Evolutionary conservation across 2,329 filamentous ascomycete species (phyloP).

Genomic region (Talaromyces verruculosus): DNA sequence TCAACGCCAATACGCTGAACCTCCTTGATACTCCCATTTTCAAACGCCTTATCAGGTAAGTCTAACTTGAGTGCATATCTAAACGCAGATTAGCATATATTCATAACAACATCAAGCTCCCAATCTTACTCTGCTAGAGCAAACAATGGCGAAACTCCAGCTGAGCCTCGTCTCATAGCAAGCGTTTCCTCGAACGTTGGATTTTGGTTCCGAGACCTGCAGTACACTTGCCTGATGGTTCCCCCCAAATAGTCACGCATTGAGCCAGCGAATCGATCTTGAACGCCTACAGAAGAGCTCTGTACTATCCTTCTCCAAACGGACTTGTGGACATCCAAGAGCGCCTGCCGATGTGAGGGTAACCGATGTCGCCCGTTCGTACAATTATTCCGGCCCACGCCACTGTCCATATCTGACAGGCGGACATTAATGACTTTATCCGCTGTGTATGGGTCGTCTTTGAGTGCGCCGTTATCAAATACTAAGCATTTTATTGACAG

Average conservation of each 20-base stretch:
- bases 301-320: neutral
- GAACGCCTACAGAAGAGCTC: neutral
- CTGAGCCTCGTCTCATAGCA: neutral
- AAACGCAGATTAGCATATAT: neutral
- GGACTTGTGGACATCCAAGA: neutral
- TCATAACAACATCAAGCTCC: neutral
- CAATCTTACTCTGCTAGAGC: neutral
- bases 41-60: neutral
- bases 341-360: neutral
- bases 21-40: neutral
- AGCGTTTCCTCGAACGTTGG: neutral
- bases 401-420: neutral
- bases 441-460: neutral
- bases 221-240: neutral
- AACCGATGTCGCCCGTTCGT: neutral
- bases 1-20: too few species aligned
- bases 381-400: too few species aligned
- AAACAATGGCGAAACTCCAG: neutral
- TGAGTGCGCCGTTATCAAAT: neutral
- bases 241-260: neutral
- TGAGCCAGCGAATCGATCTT: neutral
- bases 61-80: neutral
- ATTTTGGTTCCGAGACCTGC: neutral
- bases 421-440: neutral
- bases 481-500: neutral